These are phyloP conservation scores for Saccharomycopsis sp. DNA, from an alignment of 805 yeast species.

Conservation along the genomic window DNA sequence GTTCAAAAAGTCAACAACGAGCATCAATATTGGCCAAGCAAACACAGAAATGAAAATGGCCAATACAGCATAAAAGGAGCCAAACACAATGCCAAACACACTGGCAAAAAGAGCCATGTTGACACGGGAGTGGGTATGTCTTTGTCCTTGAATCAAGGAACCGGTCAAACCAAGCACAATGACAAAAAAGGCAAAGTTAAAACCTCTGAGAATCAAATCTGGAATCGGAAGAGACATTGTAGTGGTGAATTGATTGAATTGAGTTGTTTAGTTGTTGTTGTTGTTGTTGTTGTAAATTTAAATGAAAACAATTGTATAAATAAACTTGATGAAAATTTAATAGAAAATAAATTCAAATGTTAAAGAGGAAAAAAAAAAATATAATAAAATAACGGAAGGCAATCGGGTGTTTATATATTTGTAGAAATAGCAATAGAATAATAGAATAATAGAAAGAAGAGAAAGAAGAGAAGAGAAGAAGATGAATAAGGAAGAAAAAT, in stretches of 20 bases:
- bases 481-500: no score
- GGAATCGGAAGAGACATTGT: conserved; percentile 55
- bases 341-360: no score
- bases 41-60: conserved; percentile 72
- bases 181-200: conserved; percentile 68
- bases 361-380: no score
- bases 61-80: conserved; percentile 65
- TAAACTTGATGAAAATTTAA: no score
- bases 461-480: no score
- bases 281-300: conserved; percentile 19
- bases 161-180: conserved; percentile 83
- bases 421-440: no score
- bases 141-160: conserved; percentile 69
- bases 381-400: no score
- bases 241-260: conserved; percentile 1
- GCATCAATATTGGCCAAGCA: conserved; percentile 80
- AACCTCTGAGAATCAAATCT: conserved; percentile 64
- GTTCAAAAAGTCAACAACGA: conserved; percentile 76
- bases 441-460: no score
- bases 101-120: conserved; percentile 83
- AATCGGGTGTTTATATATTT: no score
- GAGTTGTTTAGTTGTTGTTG: background rate
- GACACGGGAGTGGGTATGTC: conserved; percentile 58
- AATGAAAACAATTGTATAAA: no score
- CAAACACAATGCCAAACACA: conserved; percentile 75